Evolutionary conservation across 352 stramenopile species (phyloP), one percentile per base, ranked within the genome.

Genomic region (Phytophthora ramorum): DNA sequence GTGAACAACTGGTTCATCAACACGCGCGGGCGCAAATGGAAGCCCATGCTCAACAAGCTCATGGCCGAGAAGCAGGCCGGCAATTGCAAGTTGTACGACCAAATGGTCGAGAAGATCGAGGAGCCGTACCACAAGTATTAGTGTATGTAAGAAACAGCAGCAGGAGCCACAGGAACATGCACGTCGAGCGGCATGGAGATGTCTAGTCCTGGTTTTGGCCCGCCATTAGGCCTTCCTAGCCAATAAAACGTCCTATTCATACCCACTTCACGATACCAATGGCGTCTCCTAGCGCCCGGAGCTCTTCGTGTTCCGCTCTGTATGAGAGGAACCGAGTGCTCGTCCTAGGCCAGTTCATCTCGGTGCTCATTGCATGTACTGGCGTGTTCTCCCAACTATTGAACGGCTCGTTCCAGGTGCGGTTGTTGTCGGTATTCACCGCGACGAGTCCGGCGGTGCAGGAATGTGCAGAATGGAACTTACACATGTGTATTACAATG

Each of bases 1-100:
- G 87, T 95, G 38, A 95, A 93, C 79, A 95, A 95, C 58, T 95
- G 87, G 87, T 95, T 95, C 57, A 93, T 95, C 63, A 93, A 95
- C 64, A 94, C 85, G 41, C 81, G 87, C 61, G 85, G 84, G 4
- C 79, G 87, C 56, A 93, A 93, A 79, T 95, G 87, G 87, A 93
- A 93, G 66, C 87, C 87, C 14, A 91, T 93, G 85, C 71, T 95
- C 14, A 83, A 80, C 56, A 63, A 76, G 24, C 73, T 95, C 38
- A 86, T 93, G 70, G 73, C 77, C 14, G 76, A 92, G 48, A 91
- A 90, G 54, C 69, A 88, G 40, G 74, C 71, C 0, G 76, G 80
- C 20, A 76, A 82, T 30, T 89, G 79, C 69, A 72, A 75, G 54
- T 71, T 92, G 13, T 90, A 83, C 63, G 85, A 93, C 60, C 74